phyloP scores from a whole-genome alignment of 345 rosid genomes.

The Eucalyptus marginata region DNA sequence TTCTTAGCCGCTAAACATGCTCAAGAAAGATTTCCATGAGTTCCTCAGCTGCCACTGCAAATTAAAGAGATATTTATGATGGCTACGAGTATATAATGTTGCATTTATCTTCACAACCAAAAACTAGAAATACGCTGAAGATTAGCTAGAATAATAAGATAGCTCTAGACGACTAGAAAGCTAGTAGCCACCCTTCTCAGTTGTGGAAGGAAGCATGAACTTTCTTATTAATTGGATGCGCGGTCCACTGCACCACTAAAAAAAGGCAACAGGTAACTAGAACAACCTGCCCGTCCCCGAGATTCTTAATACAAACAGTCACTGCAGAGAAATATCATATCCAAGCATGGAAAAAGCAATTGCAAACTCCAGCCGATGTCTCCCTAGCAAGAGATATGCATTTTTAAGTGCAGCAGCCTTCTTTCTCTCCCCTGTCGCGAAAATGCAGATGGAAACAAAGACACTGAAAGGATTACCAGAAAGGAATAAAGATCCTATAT shows the following conservation, averaged over 20 bases:
- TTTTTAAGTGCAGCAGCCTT: conserved; percentile 88
- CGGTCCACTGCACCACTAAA: conserved; percentile 72
- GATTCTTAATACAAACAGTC: conserved; percentile 72
- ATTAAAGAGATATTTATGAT: conserved; percentile 3
- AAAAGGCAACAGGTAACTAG: conserved; percentile 63
- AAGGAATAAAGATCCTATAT: too few species aligned
- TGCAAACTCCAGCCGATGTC: conserved; percentile 83
- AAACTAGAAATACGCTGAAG: background rate
- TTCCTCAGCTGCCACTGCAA: conserved; percentile 88
- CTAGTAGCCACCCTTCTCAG: conserved; percentile 74
- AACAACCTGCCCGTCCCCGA: conserved; percentile 84
- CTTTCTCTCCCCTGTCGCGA: conserved; percentile 63
- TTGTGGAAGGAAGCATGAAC: conserved; percentile 61
- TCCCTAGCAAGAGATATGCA: conserved; percentile 86
- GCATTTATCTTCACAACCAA: background rate
- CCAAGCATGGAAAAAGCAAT: conserved; percentile 80
- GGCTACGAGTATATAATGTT: background rate
- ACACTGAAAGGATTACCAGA: too few species aligned
- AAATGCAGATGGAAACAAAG: background rate
- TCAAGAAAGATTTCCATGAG: conserved; percentile 49
- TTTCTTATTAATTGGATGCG: conserved; percentile 45
- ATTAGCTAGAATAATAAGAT: background rate
- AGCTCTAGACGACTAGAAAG: conserved; percentile 79
- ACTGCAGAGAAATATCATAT: conserved; percentile 80
- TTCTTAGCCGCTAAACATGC: conserved; percentile 50